Evolutionary conservation across 2,329 filamentous ascomycete genomes (phyloP).

Genomic region (Diaporthe caulivora): DNA sequence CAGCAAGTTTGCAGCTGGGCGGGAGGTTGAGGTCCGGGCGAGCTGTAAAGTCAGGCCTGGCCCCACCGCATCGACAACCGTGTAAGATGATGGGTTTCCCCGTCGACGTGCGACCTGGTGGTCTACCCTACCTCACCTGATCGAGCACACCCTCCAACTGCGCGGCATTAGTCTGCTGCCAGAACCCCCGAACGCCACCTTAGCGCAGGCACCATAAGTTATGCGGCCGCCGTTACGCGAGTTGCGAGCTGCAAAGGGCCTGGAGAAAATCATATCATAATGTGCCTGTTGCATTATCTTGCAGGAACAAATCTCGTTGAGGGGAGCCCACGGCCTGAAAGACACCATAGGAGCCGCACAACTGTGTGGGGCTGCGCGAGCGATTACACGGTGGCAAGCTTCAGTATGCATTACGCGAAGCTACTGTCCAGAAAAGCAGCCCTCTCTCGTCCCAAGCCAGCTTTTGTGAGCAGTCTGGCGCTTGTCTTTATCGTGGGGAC

Average conservation of each 20-base stretch:
- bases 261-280: not conserved
- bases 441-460: not conserved
- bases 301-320: not conserved
- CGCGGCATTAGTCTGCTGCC: not conserved
- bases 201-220: not conserved
- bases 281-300: slow-evolving; percentile 11
- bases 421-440: not conserved
- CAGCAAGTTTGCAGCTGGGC: slow-evolving; percentile 12
- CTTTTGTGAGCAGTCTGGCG: not conserved
- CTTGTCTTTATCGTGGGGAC: not conserved
- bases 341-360: not conserved
- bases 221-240: slow-evolving; percentile 4
- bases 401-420: not conserved
- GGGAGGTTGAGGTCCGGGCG: not conserved
- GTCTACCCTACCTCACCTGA: not conserved
- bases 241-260: not conserved
- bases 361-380: too few species aligned
- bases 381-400: not conserved
- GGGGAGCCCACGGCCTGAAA: not conserved
- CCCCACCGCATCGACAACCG: slow-evolving; percentile 25
- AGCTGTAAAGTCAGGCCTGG: slow-evolving; percentile 8
- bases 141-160: slow-evolving; percentile 1
- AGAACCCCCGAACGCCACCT: not conserved
- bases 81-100: slow-evolving; percentile 29
- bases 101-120: not conserved